Evolutionary conservation across 805 yeast species (phyloP).

Genomic region (Gaillardinia entomophila): DNA sequence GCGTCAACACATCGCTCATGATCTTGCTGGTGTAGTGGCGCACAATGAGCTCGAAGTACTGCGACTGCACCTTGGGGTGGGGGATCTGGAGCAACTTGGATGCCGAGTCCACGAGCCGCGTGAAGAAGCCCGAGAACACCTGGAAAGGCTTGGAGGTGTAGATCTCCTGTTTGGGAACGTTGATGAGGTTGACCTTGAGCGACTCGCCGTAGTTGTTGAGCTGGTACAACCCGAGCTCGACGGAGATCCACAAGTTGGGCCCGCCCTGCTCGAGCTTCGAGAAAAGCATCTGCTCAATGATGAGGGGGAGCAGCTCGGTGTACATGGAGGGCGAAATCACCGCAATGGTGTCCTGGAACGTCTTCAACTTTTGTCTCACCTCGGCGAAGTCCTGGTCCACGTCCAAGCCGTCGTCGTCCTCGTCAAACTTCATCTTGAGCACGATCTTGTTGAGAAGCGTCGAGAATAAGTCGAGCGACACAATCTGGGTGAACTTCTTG

Average conservation of each 20-base stretch:
- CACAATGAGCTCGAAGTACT: conserved; percentile 79
- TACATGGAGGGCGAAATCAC: conserved; percentile 53
- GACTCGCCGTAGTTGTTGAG: conserved; percentile 75
- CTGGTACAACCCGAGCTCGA: conserved; percentile 85
- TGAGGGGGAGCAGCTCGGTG: conserved; percentile 52
- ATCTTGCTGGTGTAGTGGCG: conserved; percentile 57
- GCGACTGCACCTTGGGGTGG: conserved; percentile 78
- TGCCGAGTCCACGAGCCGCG: conserved; percentile 43
- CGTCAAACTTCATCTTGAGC: conserved; percentile 73
- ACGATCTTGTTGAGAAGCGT: conserved; percentile 65
- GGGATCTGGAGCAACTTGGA: conserved; percentile 42
- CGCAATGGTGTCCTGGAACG: conserved; percentile 79
- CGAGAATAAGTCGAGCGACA: conserved; percentile 46
- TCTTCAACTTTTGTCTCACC: conserved; percentile 64
- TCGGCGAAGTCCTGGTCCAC: conserved; percentile 76
- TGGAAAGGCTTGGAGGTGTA: conserved; percentile 59
- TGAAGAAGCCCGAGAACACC: conserved; percentile 57
- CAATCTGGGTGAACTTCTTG: conserved; percentile 44
- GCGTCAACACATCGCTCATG: conserved; percentile 43
- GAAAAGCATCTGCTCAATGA: conserved; percentile 38
- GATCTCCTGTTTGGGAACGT: conserved; percentile 60
- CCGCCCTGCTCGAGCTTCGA: conserved; percentile 1
- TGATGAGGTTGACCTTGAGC: conserved; percentile 70
- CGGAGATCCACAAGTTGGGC: neutral
- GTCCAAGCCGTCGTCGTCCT: conserved; percentile 56